Evolutionary conservation across 2,329 filamentous ascomycete species (phyloP), one percentile per base, ranked within the genome.

Genomic region (Ophiostoma himal-ulmi): DNA sequence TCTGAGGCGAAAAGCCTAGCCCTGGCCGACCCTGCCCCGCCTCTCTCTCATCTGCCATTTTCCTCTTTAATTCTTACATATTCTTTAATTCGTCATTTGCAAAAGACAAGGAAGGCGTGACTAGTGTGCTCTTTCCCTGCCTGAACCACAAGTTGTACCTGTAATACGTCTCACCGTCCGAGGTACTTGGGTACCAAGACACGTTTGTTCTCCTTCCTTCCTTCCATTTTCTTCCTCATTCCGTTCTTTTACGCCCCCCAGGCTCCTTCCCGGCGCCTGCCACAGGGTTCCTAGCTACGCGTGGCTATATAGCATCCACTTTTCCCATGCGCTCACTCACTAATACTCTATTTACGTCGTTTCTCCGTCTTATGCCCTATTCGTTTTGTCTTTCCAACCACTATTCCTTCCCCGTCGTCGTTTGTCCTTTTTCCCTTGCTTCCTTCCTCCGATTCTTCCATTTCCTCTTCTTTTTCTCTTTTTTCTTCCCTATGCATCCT

Each of bases 141-240:
- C 17, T 20, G 52, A 57, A 13, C 17, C n/a, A 26, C 52, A 13
- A 57, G 20, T 48, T 57, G 52, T 57, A 57, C 52, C 52, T 57
- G n/a, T 57, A 57, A 20, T 20, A 57, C n/a, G 20, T 54, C 48
- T 54, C n/a, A 57, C 67, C 44, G 64, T 34, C 3, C 7, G 14
- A 36, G 57, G 67, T 70, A 69, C 70, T 52, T 64, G 39, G 67
- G 70, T 30, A 60, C n/a, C 67, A 34, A 36, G 22, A 44, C 70
- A 60, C 34, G 67, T 70, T 71, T 68, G 36, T 41, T 60, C 67
- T 30, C 64, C n/a, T n/a, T n/a, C 39, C 54, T 37, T 39, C 34
- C 68, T 41, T 34, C 69, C 62, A 26, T 8, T 3, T 7, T 14
- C 68, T 14, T 26, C 65, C 60, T n/a, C 17, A 7, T 48, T 48